Percentiles rank a stretch among this genome's conserved stretches.
Evolutionary conservation across 1,284 basidiomycete species (phyloP).

Genomic region (Apiotrichum brassicae): DNA sequence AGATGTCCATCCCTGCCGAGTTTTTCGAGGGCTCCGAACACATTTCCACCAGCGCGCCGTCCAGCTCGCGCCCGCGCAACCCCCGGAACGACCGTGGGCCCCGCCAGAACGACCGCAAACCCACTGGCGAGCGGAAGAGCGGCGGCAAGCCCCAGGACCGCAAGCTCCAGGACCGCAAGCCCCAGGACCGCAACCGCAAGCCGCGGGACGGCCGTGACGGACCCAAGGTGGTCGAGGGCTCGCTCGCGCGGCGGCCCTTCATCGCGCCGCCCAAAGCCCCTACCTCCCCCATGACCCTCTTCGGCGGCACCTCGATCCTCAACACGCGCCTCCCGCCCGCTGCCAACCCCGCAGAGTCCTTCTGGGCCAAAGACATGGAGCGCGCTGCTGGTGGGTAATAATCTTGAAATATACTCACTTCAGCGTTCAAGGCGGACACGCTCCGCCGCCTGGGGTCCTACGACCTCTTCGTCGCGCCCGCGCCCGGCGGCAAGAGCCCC

Average conservation of each 20-base stretch:
- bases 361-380: constrained; percentile 21
- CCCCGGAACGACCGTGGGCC: neutral
- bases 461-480: constrained; percentile 10
- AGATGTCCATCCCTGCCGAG: neutral
- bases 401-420: neutral
- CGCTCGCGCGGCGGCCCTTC: no score
- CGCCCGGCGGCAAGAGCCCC: neutral
- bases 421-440: constrained; percentile 21
- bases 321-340: neutral
- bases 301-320: constrained; percentile 4
- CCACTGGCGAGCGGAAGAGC: no score
- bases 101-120: no score
- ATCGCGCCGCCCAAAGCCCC: no score
- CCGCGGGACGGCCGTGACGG: neutral
- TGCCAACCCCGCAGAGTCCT: neutral
- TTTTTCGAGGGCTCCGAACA: constrained; percentile 12
- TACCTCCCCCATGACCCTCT: neutral
- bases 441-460: constrained; percentile 23
- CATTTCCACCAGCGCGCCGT: neutral
- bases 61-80: neutral
- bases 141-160: neutral
- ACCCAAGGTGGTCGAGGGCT: no score
- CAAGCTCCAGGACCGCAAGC: neutral
- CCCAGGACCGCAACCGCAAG: neutral
- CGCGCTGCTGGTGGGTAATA: constrained; percentile 9